Evolutionary conservation across 2,329 filamentous ascomycete species (phyloP).

Genomic region (Trichoderma aggressivum): DNA sequence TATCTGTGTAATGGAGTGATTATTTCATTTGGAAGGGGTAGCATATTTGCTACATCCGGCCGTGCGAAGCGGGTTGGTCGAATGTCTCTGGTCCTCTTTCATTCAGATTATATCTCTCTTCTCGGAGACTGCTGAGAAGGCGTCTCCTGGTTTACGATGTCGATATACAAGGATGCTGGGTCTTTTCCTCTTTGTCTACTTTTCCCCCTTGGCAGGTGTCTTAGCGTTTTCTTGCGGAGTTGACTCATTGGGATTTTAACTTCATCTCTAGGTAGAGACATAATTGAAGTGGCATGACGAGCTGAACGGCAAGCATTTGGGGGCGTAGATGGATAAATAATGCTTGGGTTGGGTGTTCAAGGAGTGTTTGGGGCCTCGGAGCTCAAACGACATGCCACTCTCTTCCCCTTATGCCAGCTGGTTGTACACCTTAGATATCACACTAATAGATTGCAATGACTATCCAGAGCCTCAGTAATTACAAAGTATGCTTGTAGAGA

Average conservation of each 20-base stretch:
- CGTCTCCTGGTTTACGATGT: not conserved
- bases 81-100: not conserved
- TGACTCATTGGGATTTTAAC: not conserved
- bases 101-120: not conserved
- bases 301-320: not conserved
- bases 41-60: not conserved
- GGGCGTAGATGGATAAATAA: not conserved
- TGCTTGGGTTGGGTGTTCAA: not conserved
- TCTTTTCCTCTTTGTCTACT: not conserved
- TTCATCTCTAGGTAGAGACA: not conserved
- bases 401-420: not conserved
- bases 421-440: not conserved
- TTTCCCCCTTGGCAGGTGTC: not conserved
- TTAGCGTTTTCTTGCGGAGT: constrained; percentile 2
- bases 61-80: not conserved
- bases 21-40: not conserved
- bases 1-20: not conserved
- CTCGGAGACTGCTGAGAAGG: not conserved
- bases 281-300: not conserved
- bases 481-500: not conserved
- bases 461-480: not conserved
- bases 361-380: not conserved
- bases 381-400: not conserved
- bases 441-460: not conserved
- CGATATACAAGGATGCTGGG: not conserved